These are phyloP conservation scores for Aspergillus sojae DNA, from an alignment of 2,329 filamentous ascomycete species.

Conservation along the genomic window DNA sequence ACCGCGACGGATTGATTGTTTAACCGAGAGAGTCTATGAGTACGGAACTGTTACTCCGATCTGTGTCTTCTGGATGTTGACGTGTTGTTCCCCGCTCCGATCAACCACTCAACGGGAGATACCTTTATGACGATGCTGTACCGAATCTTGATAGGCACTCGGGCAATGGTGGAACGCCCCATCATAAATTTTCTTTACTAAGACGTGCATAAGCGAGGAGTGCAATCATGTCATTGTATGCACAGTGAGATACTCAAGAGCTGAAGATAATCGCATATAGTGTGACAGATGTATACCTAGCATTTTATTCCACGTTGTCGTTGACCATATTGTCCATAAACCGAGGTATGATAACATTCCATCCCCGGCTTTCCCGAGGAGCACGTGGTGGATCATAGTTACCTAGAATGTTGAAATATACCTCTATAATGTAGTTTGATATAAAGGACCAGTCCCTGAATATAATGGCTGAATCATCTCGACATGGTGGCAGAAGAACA, in stretches of 20 bases:
- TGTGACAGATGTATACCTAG: not conserved
- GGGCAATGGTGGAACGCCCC: not conserved
- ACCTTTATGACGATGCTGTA: not conserved
- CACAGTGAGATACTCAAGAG: not conserved
- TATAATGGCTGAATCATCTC: not conserved
- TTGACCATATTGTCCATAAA: not conserved
- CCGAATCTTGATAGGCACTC: not conserved
- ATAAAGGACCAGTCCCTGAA: not conserved
- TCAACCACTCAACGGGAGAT: not conserved
- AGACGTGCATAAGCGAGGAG: not conserved
- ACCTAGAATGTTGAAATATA: not conserved
- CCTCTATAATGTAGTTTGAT: not conserved
- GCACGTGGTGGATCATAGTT: not conserved
- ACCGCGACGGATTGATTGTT: too few species aligned
- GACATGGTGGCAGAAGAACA: not conserved
- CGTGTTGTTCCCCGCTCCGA: not conserved
- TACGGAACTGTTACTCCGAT: not conserved
- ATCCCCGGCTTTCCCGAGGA: not conserved
- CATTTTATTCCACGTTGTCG: not conserved
- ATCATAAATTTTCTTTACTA: not conserved
- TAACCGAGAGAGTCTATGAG: not conserved
- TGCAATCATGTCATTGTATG: not conserved
- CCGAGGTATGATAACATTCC: not conserved
- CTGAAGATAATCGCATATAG: not conserved
- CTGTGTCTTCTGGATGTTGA: not conserved